phyloP scores from a whole-genome alignment of 2,329 filamentous ascomycete species.

The Clonostachys solani region DNA sequence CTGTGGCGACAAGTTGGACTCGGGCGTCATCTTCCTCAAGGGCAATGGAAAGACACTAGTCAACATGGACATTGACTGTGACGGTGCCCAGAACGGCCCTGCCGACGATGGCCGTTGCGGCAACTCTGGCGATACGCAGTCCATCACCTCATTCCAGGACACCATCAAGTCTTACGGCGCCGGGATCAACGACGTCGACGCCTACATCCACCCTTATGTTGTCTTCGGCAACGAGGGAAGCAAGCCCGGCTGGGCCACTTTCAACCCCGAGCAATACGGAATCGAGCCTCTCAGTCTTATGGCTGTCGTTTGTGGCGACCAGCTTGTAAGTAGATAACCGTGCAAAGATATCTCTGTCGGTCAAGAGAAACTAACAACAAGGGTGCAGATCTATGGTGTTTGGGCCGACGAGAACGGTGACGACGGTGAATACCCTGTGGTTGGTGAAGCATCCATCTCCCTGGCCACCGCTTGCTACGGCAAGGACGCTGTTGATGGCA shows the following conservation, averaged over 20 bases:
- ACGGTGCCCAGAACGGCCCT: slow-evolving; percentile 37
- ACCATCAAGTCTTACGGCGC: slow-evolving; percentile 27
- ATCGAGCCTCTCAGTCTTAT: slow-evolving; percentile 49
- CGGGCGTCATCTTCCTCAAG: slow-evolving; percentile 43
- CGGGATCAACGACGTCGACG: slow-evolving; percentile 36
- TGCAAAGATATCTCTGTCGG: background rate
- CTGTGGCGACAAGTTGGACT: slow-evolving; percentile 38
- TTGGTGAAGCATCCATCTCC: slow-evolving; percentile 36
- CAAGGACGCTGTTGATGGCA: slow-evolving; percentile 39
- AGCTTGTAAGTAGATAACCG: slow-evolving; percentile 25
- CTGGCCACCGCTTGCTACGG: slow-evolving; percentile 40
- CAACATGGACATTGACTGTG: slow-evolving; percentile 58
- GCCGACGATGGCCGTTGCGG: slow-evolving; percentile 39
- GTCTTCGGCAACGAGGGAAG: slow-evolving; percentile 45
- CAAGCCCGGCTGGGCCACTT: slow-evolving; percentile 24
- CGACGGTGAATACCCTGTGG: slow-evolving; percentile 27
- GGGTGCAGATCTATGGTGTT: slow-evolving; percentile 45
- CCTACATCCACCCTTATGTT: slow-evolving; percentile 47
- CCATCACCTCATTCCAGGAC: slow-evolving; percentile 40
- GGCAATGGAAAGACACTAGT: slow-evolving; percentile 32
- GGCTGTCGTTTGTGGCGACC: slow-evolving; percentile 46
- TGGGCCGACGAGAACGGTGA: slow-evolving; percentile 54
- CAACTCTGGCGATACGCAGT: slow-evolving; percentile 33
- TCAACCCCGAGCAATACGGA: slow-evolving; percentile 32
- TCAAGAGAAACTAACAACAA: too few species aligned